These are phyloP conservation scores for Rhododendron ovatum DNA, from an alignment of 148 eudicot genomes.

Conservation along the genomic window DNA sequence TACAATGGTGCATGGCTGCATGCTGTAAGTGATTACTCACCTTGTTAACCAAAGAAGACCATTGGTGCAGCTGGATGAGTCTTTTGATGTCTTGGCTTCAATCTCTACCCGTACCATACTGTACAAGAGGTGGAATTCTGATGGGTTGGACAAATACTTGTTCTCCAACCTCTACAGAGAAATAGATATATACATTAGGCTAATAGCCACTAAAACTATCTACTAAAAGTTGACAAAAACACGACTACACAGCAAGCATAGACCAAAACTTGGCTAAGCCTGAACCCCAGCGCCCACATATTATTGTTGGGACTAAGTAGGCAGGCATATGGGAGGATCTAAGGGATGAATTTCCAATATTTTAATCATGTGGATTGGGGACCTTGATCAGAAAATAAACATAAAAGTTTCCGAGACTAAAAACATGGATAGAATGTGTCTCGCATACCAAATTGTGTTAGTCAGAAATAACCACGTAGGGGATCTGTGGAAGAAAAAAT, in stretches of 20 bases:
- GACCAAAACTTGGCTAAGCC: not conserved
- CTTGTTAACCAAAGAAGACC: conserved; percentile 92
- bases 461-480: not conserved
- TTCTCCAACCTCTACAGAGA: conserved; percentile 59
- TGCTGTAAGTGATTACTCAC: conserved; percentile 21
- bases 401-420: not conserved
- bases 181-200: not conserved
- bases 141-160: conserved; percentile 54
- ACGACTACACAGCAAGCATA: not conserved
- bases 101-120: conserved; percentile 66
- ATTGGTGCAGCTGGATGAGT: conserved; percentile 76
- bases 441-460: not conserved
- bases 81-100: conserved; percentile 62
- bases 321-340: not conserved
- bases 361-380: not conserved
- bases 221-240: not conserved
- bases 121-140: conserved; percentile 47
- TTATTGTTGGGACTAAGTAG: not conserved
- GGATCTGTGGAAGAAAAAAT: not conserved
- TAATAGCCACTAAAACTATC: conserved; percentile 1
- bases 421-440: not conserved
- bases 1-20: not conserved
- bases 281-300: not conserved
- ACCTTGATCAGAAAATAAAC: not conserved
- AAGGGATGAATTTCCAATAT: not conserved